These are phyloP conservation scores for Moniliella sp. DNA, from an alignment of 1,284 basidiomycete species.

Conservation along the genomic window DNA sequence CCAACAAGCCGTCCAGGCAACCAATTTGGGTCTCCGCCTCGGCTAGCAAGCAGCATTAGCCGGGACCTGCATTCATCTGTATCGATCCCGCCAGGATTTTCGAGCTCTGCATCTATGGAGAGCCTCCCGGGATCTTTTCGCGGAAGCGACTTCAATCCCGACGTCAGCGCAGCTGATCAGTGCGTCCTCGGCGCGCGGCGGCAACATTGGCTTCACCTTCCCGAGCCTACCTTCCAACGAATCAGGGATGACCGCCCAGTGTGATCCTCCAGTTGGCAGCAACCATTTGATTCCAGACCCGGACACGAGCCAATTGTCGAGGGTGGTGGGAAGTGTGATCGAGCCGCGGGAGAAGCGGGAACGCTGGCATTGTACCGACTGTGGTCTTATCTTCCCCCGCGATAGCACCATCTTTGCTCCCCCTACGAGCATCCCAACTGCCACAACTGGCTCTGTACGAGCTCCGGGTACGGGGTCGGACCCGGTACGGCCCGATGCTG, in stretches of 20 bases:
- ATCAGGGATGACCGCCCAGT: too few relatives aligned
- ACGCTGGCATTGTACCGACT: slow-evolving; percentile 14
- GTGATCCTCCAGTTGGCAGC: too few relatives aligned
- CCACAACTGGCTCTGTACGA: background rate
- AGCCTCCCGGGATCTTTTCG: too few relatives aligned
- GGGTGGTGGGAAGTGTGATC: slow-evolving; percentile 16
- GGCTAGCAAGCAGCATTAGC: background rate
- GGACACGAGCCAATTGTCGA: slow-evolving; percentile 6
- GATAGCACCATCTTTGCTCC: slow-evolving; percentile 20
- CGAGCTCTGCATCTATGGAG: too few relatives aligned
- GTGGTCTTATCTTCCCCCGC: slow-evolving; percentile 10
- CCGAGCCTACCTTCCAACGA: background rate
- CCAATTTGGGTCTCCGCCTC: too few relatives aligned
- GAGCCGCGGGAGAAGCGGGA: slow-evolving; percentile 10
- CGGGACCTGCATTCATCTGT: background rate
- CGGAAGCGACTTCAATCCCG: too few relatives aligned
- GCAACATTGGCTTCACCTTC: background rate
- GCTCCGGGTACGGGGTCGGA: background rate
- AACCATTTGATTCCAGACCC: background rate
- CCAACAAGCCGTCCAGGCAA: too few relatives aligned
- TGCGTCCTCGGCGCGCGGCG: background rate
- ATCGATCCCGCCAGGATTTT: too few relatives aligned
- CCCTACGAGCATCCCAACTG: slow-evolving; percentile 2
- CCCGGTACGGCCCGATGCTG: background rate
- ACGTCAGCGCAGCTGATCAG: background rate